phyloP scores from a whole-genome alignment of 805 yeast species.

The Candida tammaniensis region DNA sequence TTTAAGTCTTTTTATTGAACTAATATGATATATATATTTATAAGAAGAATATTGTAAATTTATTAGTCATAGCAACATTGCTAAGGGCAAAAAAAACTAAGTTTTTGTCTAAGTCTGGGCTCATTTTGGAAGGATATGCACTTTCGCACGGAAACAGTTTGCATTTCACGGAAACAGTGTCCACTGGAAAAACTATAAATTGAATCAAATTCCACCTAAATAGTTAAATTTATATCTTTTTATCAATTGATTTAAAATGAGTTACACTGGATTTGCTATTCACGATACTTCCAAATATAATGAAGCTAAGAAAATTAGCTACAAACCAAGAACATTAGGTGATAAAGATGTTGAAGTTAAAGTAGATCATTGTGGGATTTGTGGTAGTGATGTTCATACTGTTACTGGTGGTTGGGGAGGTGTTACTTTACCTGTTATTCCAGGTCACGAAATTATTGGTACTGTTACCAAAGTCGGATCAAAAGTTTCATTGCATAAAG shows the following conservation, averaged over 20 bases:
- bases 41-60: too few relatives aligned
- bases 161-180: too few relatives aligned
- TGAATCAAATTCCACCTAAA: too few relatives aligned
- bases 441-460: slow-evolving; percentile 69
- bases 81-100: too few relatives aligned
- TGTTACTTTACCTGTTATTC: slow-evolving; percentile 23
- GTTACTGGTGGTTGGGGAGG: slow-evolving; percentile 53
- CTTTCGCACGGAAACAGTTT: too few relatives aligned
- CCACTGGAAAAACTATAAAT: too few relatives aligned
- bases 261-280: slow-evolving; percentile 28
- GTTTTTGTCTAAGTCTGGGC: too few relatives aligned
- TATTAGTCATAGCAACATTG: too few relatives aligned
- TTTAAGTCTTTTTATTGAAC: too few relatives aligned
- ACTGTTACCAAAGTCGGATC: slow-evolving; percentile 56
- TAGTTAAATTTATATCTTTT: too few relatives aligned
- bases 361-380: slow-evolving; percentile 61
- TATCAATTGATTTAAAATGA: slow-evolving; percentile 3
- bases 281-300: slow-evolving; percentile 28
- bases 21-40: too few relatives aligned
- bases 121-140: too few relatives aligned
- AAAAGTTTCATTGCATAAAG: slow-evolving; percentile 44
- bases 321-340: slow-evolving; percentile 23
- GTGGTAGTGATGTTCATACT: slow-evolving; percentile 62
- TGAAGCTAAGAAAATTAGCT: slow-evolving; percentile 30
- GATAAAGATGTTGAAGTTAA: slow-evolving; percentile 52